Evolutionary conservation across 768 basidiomycete genomes (phyloP), one percentile per base, ranked within the genome.

Genomic region (Antrodiella citrinella): DNA sequence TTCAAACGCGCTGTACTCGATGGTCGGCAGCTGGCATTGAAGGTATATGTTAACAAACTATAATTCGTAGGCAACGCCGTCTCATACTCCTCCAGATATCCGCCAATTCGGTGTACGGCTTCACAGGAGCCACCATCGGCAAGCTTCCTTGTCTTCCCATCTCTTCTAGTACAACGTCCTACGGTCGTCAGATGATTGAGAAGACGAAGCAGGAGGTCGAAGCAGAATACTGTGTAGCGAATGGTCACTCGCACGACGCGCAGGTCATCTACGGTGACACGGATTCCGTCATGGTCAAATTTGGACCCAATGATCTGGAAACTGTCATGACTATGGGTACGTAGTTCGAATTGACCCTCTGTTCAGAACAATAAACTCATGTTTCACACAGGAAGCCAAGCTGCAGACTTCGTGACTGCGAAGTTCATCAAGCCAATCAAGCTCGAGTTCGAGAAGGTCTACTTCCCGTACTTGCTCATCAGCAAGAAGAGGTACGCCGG

Each of bases 401-500:
- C 96, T 2, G 96, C 96, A 0, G 82, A 89, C 13, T 75, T 90
- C 13, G 95, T 99, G 15, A 93, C 96, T 0, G 64, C 75, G 39
- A 91, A 92, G 65, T 99, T 99, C 65, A 72, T 93, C 59, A 85
- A 86, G 60, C 96, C 95, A 0, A 98, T 98, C 73, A 98, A 98
- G 66, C 81, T 99, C 22, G 95, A 99, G 67, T 99, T 99, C 68
- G 96, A 99, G 65, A 98, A 99, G 65, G 94, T 98, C 4, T 99
- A 99, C 69, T 98, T 88, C 65, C 96, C 96, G 3, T 99, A 98
- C 67, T 69, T 99, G 48, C 82, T 99, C 45, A 99, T 99, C 69
- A 98, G 74, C 76, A 99, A 99, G 71, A 99, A 99, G 69, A 84
- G 96, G 42, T 99, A 99, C 67, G 96, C 96, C 2, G 96, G 96